phyloP scores from a whole-genome alignment of 2,329 filamentous ascomycete genomes.

The Pseudocercospora fuligena region DNA sequence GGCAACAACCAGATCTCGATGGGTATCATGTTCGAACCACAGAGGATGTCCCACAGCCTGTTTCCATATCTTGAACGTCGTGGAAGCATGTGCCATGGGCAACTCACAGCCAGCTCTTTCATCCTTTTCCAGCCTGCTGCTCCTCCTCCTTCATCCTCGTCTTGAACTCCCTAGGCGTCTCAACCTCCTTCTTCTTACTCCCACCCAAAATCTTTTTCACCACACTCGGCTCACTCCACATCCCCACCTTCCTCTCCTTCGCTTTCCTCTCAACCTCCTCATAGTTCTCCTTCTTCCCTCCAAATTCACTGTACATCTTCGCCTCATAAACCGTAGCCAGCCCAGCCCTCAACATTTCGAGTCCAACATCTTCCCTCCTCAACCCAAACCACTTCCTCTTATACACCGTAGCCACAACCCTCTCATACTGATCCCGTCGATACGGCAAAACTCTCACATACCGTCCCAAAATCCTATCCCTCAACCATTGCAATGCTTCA shows the following conservation, averaged over 20 bases:
- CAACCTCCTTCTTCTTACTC: slow-evolving; percentile 62
- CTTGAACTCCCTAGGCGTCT: slow-evolving; percentile 91
- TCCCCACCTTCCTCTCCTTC: slow-evolving; percentile 48
- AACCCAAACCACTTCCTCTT: slow-evolving; percentile 44
- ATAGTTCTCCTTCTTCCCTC: slow-evolving; percentile 67
- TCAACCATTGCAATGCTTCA: slow-evolving; percentile 84
- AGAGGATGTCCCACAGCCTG: not conserved
- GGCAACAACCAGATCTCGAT: not conserved
- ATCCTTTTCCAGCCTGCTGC: not conserved
- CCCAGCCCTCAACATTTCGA: slow-evolving; percentile 85
- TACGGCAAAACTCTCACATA: slow-evolving; percentile 83
- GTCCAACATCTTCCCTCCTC: slow-evolving; percentile 77
- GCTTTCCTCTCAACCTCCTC: slow-evolving; percentile 62
- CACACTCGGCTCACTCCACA: slow-evolving; percentile 66
- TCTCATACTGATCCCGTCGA: slow-evolving; percentile 87
- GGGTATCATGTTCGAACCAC: not conserved
- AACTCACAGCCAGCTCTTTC: not conserved
- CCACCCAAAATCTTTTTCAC: slow-evolving; percentile 49
- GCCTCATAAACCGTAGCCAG: slow-evolving; percentile 93
- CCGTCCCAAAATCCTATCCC: slow-evolving; percentile 69
- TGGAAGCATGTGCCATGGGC: not conserved
- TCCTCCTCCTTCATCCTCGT: slow-evolving; percentile 53
- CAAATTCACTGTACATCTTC: slow-evolving; percentile 87
- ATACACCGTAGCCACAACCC: slow-evolving; percentile 84
- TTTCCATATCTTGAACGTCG: not conserved